These are phyloP conservation scores for Neurospora tetrasperma DNA, from an alignment of 495 filamentous ascomycete species.

Conservation along the genomic window DNA sequence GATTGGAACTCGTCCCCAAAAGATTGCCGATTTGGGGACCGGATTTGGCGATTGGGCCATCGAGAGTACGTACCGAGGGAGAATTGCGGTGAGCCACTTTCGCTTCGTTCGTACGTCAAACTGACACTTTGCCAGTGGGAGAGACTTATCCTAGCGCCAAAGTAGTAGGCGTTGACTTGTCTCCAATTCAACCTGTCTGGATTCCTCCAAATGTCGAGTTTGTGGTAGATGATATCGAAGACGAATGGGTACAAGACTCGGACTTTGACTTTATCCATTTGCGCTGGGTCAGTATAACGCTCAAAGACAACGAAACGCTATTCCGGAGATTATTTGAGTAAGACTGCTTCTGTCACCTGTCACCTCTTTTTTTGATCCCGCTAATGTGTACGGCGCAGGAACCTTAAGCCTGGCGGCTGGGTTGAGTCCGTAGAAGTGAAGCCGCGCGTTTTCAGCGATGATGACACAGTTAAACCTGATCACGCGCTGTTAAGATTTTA, in stretches of 20 bases:
- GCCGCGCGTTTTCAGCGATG: conserved; percentile 41
- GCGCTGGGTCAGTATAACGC: conserved; percentile 30
- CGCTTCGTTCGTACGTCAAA: background rate
- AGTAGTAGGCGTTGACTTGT: conserved; percentile 55
- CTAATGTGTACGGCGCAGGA: conserved; percentile 18
- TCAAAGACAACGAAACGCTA: conserved; percentile 36
- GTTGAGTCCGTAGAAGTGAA: conserved; percentile 48
- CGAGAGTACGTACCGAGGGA: conserved; percentile 38
- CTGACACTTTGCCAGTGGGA: conserved; percentile 29
- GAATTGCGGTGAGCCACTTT: conserved; percentile 3
- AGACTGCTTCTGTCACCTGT: conserved; percentile 1
- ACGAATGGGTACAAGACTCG: conserved; percentile 38
- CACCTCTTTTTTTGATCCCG: background rate
- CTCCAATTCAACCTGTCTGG: conserved; percentile 48
- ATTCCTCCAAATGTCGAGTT: conserved; percentile 48
- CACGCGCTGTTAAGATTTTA: conserved; percentile 36
- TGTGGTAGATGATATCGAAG: conserved; percentile 51
- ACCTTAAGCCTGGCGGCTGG: conserved; percentile 54
- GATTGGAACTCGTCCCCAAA: conserved; percentile 42
- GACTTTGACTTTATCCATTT: conserved; percentile 46
- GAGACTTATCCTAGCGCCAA: conserved; percentile 45
- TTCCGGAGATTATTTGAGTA: conserved; percentile 25
- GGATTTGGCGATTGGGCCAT: conserved; percentile 56
- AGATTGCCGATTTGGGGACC: conserved; percentile 59
- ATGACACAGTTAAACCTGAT: conserved; percentile 36